Percentiles rank a stretch among this genome's conserved stretches.
Conservation (phyloP, 2,329 filamentous ascomycete species). For the Aspergillus novoparasiticus region DNA sequence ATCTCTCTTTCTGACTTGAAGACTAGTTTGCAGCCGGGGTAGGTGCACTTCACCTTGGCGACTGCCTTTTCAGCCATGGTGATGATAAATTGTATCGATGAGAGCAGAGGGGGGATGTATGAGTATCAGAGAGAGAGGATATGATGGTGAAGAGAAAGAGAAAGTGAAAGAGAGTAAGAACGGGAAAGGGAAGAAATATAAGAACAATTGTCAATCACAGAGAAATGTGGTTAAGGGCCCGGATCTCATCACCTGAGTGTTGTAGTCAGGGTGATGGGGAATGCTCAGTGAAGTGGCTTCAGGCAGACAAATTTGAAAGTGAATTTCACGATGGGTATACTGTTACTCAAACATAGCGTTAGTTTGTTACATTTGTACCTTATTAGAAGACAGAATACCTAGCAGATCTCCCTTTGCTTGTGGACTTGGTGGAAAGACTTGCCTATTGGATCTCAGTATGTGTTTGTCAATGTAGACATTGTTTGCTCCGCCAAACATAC, state of each 20-base stretch:
- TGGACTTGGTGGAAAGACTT: neutral
- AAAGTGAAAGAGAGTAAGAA: too few relatives aligned
- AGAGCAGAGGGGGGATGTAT: neutral
- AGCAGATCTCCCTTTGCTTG: neutral
- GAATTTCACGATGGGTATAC: neutral
- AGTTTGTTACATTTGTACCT: neutral
- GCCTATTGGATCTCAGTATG: neutral
- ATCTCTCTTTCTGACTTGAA: conserved; percentile 53
- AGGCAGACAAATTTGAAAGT: neutral
- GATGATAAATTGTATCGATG: neutral
- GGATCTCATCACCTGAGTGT: neutral
- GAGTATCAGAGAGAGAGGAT: neutral
- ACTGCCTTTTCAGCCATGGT: conserved; percentile 12
- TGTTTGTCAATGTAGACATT: neutral
- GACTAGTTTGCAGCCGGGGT: conserved; percentile 45
- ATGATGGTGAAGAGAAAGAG: neutral
- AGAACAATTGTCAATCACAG: neutral
- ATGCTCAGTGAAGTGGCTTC: neutral
- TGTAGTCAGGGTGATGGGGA: too few relatives aligned
- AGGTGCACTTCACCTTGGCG: conserved; percentile 47
- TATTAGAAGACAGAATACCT: neutral
- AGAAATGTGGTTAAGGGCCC: neutral
- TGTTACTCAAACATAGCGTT: too few relatives aligned
- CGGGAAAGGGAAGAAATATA: neutral
- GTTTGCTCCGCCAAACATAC: neutral